Percentiles rank a stretch among this genome's conserved stretches.
These are phyloP conservation scores for Bothriochloa decipiens DNA, from an alignment of 176 grass and related monocot genomes.

Conservation along the genomic window DNA sequence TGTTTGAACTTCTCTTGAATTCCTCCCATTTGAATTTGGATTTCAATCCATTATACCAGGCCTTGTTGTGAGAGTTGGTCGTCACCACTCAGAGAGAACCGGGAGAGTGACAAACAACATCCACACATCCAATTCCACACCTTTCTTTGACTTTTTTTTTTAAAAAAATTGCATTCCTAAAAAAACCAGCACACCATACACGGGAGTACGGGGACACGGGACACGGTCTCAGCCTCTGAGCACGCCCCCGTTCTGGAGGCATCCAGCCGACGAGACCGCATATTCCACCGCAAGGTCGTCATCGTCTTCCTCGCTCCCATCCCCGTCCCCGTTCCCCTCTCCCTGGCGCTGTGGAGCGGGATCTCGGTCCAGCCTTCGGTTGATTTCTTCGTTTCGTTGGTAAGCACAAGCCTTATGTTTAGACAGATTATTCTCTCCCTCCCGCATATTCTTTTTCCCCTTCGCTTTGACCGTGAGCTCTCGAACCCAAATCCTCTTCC, in stretches of 20 bases:
- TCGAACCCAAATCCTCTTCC: not conserved
- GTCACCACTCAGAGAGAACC: no score
- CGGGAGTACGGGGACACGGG: not conserved
- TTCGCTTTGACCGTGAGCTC: not conserved
- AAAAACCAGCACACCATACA: not conserved
- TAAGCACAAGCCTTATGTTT: not conserved
- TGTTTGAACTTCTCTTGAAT: no score
- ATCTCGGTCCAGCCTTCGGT: not conserved
- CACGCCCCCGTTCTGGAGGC: not conserved
- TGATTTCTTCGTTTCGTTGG: conserved; percentile 1
- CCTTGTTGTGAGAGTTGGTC: no score
- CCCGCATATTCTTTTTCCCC: no score
- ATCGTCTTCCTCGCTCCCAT: not conserved
- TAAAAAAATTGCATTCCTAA: no score
- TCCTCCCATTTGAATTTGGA: no score
- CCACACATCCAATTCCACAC: no score
- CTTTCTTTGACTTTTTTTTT: no score
- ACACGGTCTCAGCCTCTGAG: not conserved
- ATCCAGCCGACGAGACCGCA: not conserved
- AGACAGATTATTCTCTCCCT: not conserved
- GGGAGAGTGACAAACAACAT: no score
- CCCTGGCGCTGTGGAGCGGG: not conserved
- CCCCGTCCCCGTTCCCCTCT: not conserved
- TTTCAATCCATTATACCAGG: no score
- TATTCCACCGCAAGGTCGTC: not conserved